Evolutionary conservation across 2,329 filamentous ascomycete genomes (phyloP), one percentile per base, ranked within the genome.

Genomic region (Mycogone perniciosa): DNA sequence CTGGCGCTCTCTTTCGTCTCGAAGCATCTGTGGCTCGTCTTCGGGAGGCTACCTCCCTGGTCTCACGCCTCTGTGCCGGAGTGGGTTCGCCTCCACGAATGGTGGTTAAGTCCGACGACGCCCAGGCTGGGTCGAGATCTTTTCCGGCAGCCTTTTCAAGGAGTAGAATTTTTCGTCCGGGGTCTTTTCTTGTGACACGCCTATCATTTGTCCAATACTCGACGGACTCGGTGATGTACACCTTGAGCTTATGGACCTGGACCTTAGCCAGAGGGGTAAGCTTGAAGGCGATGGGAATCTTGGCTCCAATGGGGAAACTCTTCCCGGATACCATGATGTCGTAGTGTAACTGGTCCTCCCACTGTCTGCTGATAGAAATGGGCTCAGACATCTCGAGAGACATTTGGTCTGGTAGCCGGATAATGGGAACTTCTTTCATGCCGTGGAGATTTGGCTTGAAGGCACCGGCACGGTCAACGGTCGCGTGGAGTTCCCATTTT

Each of bases 321-420:
- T 96, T 96, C 49, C 91, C 91, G 1, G 90, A 96, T 49, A 96
- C 95, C 64, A 96, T 85, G 59, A 96, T 96, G 62, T 96, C 91
- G 70, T 96, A 96, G 62, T 95, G 89, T 31, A 96, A 75, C 63
- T 96, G 91, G 59, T 96, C 90, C 65, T 96, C 91, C 91, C 91
- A 96, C 55, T 89, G 90, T 20, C 91, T 79, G 57, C 88, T 92
- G 62, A 96, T 96, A 8, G 90, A 92, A 60, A 96, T 96, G 3
- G 91, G 91, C 64, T 96, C 91, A 29, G 90, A 86, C 67, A 89
- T 89, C 67, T 96, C 91, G 27, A 96, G 74, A 0, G 90, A 96
- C 42, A 90, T 81, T 68, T 95, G 89, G 44, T 92, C 83, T 0
- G 91, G 91, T 4, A 93, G 84, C 41, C 91, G 85, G 48, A 96